phyloP scores from a whole-genome alignment of 768 basidiomycete species.

The Russula sp. region DNA sequence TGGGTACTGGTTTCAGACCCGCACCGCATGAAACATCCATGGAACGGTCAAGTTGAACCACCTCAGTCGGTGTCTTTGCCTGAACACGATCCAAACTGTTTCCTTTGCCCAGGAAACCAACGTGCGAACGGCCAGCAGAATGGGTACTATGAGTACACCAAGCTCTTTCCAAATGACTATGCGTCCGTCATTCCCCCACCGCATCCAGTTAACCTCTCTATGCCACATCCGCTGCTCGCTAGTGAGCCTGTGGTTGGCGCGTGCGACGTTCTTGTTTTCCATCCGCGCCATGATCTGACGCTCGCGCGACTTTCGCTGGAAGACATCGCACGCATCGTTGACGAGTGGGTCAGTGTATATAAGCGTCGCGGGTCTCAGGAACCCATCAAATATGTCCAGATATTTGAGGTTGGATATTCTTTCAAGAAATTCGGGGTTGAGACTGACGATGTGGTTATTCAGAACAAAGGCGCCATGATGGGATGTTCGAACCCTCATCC shows the following conservation, averaged over 20 bases:
- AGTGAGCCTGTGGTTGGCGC: conserved; percentile 70
- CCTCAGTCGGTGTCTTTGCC: conserved; percentile 54
- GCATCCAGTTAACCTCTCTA: conserved; percentile 47
- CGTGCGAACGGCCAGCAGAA: conserved; percentile 72
- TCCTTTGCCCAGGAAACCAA: conserved; percentile 83
- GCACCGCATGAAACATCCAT: conserved; percentile 86
- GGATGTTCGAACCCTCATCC: conserved; percentile 95
- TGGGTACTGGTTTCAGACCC: conserved; percentile 77
- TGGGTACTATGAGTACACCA: conserved; percentile 62
- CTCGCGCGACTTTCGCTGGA: conserved; percentile 58
- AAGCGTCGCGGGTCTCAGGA: conserved; percentile 53
- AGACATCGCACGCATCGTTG: conserved; percentile 64
- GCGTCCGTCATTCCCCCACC: conserved; percentile 72
- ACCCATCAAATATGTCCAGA: conserved; percentile 80
- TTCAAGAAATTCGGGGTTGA: neutral
- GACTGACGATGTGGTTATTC: conserved; percentile 2
- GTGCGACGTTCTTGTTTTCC: conserved; percentile 86
- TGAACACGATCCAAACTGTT: conserved; percentile 68
- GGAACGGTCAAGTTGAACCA: conserved; percentile 83
- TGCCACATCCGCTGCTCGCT: conserved; percentile 59
- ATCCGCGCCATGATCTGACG: conserved; percentile 83
- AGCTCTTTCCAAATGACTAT: conserved; percentile 79
- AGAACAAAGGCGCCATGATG: conserved; percentile 95
- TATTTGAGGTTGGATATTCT: conserved; percentile 65
- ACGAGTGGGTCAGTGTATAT: conserved; percentile 73